Percentiles rank a stretch among this genome's conserved stretches.
These are phyloP conservation scores for Ustilago esculenta DNA, from an alignment of 1,284 basidiomycete genomes.

Conservation along the genomic window DNA sequence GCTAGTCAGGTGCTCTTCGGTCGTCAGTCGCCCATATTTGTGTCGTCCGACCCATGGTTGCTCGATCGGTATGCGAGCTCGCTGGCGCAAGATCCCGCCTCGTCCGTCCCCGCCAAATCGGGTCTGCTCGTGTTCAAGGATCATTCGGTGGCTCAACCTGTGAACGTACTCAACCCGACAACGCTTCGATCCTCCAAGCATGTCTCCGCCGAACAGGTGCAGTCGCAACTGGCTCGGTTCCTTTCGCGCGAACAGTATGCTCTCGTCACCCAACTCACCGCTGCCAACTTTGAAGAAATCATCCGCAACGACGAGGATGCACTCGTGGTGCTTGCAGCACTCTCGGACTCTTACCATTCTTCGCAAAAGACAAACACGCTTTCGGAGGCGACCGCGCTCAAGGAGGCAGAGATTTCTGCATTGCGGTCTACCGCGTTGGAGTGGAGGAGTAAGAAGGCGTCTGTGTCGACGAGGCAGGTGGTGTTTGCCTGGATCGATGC, in stretches of 20 bases:
- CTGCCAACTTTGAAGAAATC: slow-evolving; percentile 52
- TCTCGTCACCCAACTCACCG: slow-evolving; percentile 52
- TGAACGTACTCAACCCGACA: slow-evolving; percentile 33
- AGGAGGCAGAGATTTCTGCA: slow-evolving; percentile 46
- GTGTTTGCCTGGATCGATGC: slow-evolving; percentile 64
- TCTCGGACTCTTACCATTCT: slow-evolving; percentile 53
- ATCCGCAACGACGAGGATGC: slow-evolving; percentile 46
- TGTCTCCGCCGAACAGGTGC: slow-evolving; percentile 20
- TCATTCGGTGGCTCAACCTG: slow-evolving; percentile 37
- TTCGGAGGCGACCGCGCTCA: slow-evolving; percentile 30
- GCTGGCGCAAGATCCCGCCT: slow-evolving; percentile 12
- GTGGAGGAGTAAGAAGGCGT: slow-evolving; percentile 36
- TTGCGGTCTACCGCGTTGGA: slow-evolving; percentile 42
- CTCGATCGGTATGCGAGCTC: slow-evolving; percentile 37
- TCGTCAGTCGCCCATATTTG: slow-evolving; percentile 34
- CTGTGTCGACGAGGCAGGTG: slow-evolving; percentile 8
- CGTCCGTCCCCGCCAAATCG: slow-evolving; percentile 24
- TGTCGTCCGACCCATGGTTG: slow-evolving; percentile 47
- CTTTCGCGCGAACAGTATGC: slow-evolving; percentile 51
- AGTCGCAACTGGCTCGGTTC: slow-evolving; percentile 37
- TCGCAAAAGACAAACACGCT: slow-evolving; percentile 1
- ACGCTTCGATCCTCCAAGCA: slow-evolving; percentile 7
- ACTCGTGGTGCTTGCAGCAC: slow-evolving; percentile 55
- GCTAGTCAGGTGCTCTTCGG: slow-evolving; percentile 31
- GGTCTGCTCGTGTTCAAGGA: slow-evolving; percentile 65